Percentiles rank a stretch among this genome's conserved stretches.
Evolutionary conservation across 192 early-diverging fungal genomes (phyloP).

Genomic region (Linnemannia schmuckeri): DNA sequence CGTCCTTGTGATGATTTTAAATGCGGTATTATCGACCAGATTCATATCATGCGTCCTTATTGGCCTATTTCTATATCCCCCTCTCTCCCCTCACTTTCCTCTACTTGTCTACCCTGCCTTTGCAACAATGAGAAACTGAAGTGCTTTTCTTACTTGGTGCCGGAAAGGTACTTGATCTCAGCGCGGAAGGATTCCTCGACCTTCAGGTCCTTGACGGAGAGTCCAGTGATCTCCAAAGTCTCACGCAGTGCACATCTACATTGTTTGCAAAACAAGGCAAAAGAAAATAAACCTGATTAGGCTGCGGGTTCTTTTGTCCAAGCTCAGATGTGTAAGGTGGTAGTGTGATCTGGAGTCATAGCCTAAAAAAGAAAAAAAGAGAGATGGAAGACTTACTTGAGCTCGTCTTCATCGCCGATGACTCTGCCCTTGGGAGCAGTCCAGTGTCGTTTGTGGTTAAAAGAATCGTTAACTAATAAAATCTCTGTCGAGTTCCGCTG

Average conservation of each 20-base stretch:
- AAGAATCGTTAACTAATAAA: conserved; percentile 87
- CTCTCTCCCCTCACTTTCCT: background rate
- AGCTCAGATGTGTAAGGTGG: background rate
- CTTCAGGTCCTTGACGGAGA: conserved; percentile 76
- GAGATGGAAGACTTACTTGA: conserved; percentile 72
- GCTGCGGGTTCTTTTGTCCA: background rate
- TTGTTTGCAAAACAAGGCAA: conserved; percentile 7
- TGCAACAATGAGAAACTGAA: background rate
- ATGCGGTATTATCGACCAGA: background rate
- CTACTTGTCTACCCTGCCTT: background rate
- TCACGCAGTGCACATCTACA: conserved; percentile 84
- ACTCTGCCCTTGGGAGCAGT: conserved; percentile 84
- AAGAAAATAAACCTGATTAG: background rate
- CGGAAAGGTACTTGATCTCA: conserved; percentile 86
- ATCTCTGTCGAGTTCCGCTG: conserved; percentile 78
- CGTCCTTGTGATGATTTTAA: background rate
- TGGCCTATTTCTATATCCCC: background rate
- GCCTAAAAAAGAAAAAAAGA: background rate
- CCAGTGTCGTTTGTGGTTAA: conserved; percentile 86
- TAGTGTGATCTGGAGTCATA: background rate
- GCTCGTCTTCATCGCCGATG: conserved; percentile 84
- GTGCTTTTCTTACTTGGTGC: conserved; percentile 63
- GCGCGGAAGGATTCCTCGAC: conserved; percentile 80
- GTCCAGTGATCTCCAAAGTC: conserved; percentile 79
- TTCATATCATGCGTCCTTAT: background rate